phyloP scores from a whole-genome alignment of 805 yeast species.

The Nakazawaea molendinolei region DNA sequence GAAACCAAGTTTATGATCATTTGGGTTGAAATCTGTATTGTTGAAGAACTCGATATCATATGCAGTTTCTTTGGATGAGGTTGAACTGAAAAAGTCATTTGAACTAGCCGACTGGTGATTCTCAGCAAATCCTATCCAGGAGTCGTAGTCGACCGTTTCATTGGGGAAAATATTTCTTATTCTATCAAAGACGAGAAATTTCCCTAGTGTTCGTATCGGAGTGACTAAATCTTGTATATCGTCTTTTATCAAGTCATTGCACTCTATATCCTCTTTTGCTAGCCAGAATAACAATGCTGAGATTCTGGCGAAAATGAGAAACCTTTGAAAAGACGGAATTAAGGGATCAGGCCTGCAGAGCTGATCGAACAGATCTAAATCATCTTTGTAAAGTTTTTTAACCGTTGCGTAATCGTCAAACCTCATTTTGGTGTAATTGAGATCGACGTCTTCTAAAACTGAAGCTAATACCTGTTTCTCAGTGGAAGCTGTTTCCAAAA shows the following conservation, averaged over 20 bases:
- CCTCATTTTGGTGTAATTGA: neutral
- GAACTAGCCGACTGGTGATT: too few relatives aligned
- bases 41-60: too few relatives aligned
- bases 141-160: neutral
- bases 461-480: too few relatives aligned
- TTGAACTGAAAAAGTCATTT: too few relatives aligned
- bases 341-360: neutral
- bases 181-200: constrained; percentile 2
- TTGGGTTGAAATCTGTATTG: too few relatives aligned
- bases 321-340: neutral
- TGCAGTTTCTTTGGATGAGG: too few relatives aligned
- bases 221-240: constrained; percentile 4
- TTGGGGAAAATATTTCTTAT: neutral
- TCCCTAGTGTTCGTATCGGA: constrained; percentile 1
- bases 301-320: neutral
- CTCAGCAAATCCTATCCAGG: neutral
- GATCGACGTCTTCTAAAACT: neutral
- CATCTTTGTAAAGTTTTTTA: neutral
- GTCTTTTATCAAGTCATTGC: constrained; percentile 6
- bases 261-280: constrained; percentile 8
- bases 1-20: too few relatives aligned
- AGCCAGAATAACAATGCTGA: constrained; percentile 8
- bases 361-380: neutral
- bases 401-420: neutral
- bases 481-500: too few relatives aligned